Conservation (phyloP, 768 basidiomycete genomes). For the Suillus subaureus region DNA sequence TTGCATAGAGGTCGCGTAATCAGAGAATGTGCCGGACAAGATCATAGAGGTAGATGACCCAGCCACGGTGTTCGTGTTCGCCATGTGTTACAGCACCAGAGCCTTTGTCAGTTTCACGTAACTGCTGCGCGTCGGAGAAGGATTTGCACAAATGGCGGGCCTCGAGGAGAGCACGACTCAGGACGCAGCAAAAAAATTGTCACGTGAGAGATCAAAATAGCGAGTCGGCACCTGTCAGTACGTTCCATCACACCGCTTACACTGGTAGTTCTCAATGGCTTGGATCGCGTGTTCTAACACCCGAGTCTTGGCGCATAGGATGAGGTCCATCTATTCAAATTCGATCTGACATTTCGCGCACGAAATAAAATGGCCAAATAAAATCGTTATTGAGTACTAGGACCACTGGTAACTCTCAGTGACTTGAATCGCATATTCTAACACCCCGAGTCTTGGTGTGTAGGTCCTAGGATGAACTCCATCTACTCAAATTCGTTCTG, state of each 20-base stretch:
- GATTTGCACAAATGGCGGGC: neutral
- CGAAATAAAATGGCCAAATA: no score
- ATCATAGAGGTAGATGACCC: slow-evolving; percentile 9
- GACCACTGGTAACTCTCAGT: no score
- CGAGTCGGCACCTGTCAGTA: neutral
- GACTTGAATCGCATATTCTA: no score
- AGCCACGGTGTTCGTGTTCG: neutral
- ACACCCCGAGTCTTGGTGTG: no score
- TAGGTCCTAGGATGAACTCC: no score
- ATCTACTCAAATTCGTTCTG: neutral
- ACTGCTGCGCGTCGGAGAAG: neutral
- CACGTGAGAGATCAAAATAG: slow-evolving; percentile 2
- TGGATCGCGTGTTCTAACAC: neutral
- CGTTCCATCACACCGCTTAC: neutral
- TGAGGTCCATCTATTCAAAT: neutral
- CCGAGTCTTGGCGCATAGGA: neutral
- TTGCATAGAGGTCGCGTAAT: slow-evolving; percentile 62
- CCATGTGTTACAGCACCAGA: slow-evolving; percentile 1
- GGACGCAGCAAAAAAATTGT: neutral
- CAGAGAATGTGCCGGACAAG: slow-evolving; percentile 43
- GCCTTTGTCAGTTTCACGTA: neutral
- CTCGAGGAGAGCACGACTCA: neutral
- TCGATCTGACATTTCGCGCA: neutral
- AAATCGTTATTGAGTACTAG: no score
- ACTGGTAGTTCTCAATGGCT: neutral